Percentiles rank a stretch among this genome's conserved stretches.
Evolutionary conservation across 2,329 filamentous ascomycete species (phyloP).

Genomic region (Colletotrichum caudatum): DNA sequence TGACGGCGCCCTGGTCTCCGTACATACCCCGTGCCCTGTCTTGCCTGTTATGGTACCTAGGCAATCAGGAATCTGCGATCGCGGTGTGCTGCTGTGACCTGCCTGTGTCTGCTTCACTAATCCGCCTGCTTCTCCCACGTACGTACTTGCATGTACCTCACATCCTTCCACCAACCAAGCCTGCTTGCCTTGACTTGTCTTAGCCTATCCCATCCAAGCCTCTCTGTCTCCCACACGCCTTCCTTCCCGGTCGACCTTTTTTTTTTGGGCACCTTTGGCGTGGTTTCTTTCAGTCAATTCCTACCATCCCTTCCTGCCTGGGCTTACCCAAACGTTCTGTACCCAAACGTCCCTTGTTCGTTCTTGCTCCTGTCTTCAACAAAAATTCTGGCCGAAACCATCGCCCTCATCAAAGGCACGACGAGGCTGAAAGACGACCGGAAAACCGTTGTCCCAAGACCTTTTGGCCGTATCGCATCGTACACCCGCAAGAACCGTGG

Average conservation of each 20-base stretch:
- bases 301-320: slow-evolving; percentile 33
- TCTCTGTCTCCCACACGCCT: slow-evolving; percentile 17
- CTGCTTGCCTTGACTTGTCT: slow-evolving; percentile 29
- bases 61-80: slow-evolving; percentile 14
- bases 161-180: slow-evolving; percentile 21
- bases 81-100: not conserved
- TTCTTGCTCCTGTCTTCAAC: slow-evolving; percentile 30
- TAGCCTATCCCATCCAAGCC: slow-evolving; percentile 39
- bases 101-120: not conserved
- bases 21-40: not conserved
- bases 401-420: slow-evolving; percentile 20
- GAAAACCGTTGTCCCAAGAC: slow-evolving; percentile 2
- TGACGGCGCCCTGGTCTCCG: not conserved
- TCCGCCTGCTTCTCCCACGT: not conserved
- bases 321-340: slow-evolving; percentile 38
- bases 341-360: slow-evolving; percentile 37
- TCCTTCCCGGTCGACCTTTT: slow-evolving; percentile 38
- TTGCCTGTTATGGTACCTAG: not conserved
- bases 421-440: slow-evolving; percentile 20
- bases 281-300: slow-evolving; percentile 37
- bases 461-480: slow-evolving; percentile 2
- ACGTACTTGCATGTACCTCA: slow-evolving; percentile 31
- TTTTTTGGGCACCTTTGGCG: slow-evolving; percentile 32
- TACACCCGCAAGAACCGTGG: slow-evolving; percentile 14
- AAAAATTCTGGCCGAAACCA: slow-evolving; percentile 30